Conservation (phyloP, 1,284 basidiomycete species). For the Salmacisia buchloeana region DNA sequence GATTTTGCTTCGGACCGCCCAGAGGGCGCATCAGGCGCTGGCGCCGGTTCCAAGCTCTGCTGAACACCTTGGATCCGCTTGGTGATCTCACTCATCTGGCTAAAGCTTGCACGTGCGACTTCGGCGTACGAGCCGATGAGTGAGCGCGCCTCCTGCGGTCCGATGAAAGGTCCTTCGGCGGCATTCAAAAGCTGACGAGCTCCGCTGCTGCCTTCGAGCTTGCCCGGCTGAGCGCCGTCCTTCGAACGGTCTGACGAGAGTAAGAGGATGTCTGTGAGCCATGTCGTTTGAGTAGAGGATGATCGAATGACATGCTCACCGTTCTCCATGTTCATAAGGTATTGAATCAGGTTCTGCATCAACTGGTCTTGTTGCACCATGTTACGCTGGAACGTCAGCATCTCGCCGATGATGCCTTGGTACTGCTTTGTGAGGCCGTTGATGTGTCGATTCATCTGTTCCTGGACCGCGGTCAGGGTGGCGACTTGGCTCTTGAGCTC, state of each 20-base stretch:
- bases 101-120: constrained; percentile 61
- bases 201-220: not conserved
- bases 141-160: constrained; percentile 60
- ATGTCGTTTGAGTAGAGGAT: not conserved
- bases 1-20: not conserved
- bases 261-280: not conserved
- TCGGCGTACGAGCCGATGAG: constrained; percentile 60
- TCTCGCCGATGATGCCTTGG: constrained; percentile 70
- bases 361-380: constrained; percentile 78
- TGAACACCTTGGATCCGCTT: not conserved
- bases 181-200: constrained; percentile 12
- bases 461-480: constrained; percentile 33
- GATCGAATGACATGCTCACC: not conserved
- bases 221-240: not conserved
- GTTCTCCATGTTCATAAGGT: constrained; percentile 62
- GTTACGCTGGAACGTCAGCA: constrained; percentile 74
- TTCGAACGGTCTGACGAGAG: not conserved
- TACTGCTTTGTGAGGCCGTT: constrained; percentile 68
- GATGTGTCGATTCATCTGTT: constrained; percentile 52
- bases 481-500: constrained; percentile 37
- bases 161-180: constrained; percentile 55
- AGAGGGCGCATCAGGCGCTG: not conserved
- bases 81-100: constrained; percentile 64
- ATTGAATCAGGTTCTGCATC: constrained; percentile 75
- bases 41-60: not conserved